Percentiles rank a stretch among this genome's conserved stretches.
Conservation (phyloP, 208 protist species). For the Trypanosoma vivax region DNA sequence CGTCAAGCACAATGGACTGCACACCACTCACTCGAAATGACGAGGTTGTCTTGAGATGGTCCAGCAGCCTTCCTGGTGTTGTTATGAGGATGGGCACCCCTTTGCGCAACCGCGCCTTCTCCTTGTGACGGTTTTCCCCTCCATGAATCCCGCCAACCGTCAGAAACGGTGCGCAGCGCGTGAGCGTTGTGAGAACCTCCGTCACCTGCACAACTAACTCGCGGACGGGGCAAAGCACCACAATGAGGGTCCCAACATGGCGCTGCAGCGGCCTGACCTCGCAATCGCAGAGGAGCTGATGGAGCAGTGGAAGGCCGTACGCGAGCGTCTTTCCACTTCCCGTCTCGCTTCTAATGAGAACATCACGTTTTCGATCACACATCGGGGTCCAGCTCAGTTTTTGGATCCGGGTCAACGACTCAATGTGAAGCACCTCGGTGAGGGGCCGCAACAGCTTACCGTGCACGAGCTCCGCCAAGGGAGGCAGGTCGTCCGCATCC, state of each 20-base stretch:
- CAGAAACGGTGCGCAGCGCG: conserved; percentile 24
- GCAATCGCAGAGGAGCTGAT: conserved; percentile 74
- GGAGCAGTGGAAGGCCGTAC: conserved; percentile 89
- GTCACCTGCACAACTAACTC: conserved; percentile 85
- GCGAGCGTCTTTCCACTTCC: conserved; percentile 90
- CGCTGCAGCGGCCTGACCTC: conserved; percentile 60
- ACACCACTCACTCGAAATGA: conserved; percentile 52
- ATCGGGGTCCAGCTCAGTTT: conserved; percentile 23
- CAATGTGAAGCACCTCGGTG: conserved; percentile 53
- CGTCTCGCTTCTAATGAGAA: conserved; percentile 65
- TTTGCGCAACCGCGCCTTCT: conserved; percentile 82
- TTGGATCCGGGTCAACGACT: conserved; percentile 26
- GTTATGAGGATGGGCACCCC: conserved; percentile 76
- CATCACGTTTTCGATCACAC: conserved; percentile 25
- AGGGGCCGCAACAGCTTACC: conserved; percentile 58
- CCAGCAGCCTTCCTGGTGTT: conserved; percentile 50
- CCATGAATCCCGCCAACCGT: conserved; percentile 31
- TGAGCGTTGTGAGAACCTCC: conserved; percentile 49
- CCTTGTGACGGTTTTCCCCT: conserved; percentile 70
- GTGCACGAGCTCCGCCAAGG: conserved; percentile 55
- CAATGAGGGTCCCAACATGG: conserved; percentile 63
- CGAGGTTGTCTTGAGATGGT: conserved; percentile 51
- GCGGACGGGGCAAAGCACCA: conserved; percentile 82
- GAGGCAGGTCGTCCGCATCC: conserved; percentile 30
- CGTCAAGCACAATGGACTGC: conserved; percentile 92